phyloP scores from a whole-genome alignment of 805 yeast species.

The Barnettozyma sp. region DNA sequence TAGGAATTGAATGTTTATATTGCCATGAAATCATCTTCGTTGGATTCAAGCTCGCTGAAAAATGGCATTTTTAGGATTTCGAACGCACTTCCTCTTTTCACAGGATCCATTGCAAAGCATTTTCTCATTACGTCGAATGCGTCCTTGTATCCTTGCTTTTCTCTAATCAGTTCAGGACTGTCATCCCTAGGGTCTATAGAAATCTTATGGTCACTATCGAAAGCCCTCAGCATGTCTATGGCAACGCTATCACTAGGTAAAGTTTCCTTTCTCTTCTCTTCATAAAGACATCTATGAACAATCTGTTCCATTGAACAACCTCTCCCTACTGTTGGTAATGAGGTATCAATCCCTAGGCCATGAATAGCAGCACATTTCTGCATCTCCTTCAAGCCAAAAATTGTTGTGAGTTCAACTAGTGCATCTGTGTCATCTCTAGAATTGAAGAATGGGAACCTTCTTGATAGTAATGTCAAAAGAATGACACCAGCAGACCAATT shows the following conservation, averaged over 20 bases:
- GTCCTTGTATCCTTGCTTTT: slow-evolving; percentile 16
- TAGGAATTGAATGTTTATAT: no score
- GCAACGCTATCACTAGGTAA: slow-evolving; percentile 69
- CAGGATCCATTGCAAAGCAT: slow-evolving; percentile 77
- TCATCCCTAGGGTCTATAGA: slow-evolving; percentile 18
- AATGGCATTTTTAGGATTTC: slow-evolving; percentile 47
- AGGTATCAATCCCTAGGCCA: slow-evolving; percentile 79
- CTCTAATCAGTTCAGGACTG: slow-evolving; percentile 4
- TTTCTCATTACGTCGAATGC: slow-evolving; percentile 23
- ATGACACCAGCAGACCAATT: slow-evolving; percentile 80
- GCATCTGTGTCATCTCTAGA: slow-evolving; percentile 94
- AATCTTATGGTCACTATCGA: slow-evolving; percentile 4
- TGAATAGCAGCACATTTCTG: slow-evolving; percentile 75
- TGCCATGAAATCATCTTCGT: slow-evolving; percentile 6
- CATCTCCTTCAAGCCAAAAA: slow-evolving; percentile 73
- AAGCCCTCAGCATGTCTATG: slow-evolving; percentile 46
- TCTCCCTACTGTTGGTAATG: slow-evolving; percentile 40
- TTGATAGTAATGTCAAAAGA: slow-evolving; percentile 63
- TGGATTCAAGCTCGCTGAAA: slow-evolving; percentile 11
- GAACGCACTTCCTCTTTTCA: slow-evolving; percentile 69
- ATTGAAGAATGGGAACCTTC: slow-evolving; percentile 89
- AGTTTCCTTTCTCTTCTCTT: slow-evolving; percentile 50
- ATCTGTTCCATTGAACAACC: slow-evolving; percentile 27
- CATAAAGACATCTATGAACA: slow-evolving; percentile 35
- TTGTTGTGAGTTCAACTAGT: slow-evolving; percentile 68